phyloP scores from a whole-genome alignment of 805 yeast species.

The Saccharomyces cerevisiae region DNA sequence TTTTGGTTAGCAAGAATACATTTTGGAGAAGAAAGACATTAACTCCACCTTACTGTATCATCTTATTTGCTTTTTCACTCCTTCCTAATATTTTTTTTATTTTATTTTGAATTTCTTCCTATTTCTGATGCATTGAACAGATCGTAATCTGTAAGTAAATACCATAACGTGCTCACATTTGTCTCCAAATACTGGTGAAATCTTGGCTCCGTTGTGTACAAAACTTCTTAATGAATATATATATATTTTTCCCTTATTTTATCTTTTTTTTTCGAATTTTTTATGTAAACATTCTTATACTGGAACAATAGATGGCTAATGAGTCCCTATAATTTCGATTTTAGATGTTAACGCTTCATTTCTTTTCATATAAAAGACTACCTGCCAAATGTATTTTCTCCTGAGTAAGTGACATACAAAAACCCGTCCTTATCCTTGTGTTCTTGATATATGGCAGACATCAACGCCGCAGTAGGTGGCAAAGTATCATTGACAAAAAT shows the following conservation, averaged over 20 bases:
- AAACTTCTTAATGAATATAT: not conserved
- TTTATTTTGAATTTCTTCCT: not conserved
- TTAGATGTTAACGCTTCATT: not conserved
- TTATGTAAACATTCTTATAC: not conserved
- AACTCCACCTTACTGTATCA: not conserved
- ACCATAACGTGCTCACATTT: not conserved
- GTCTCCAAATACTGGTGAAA: not conserved
- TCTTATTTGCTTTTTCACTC: not conserved
- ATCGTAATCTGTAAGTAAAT: not conserved
- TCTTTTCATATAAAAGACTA: not conserved
- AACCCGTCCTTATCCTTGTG: constrained; percentile 98
- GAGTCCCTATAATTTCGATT: not conserved
- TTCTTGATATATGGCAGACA: constrained; percentile 91
- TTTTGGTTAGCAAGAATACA: not conserved
- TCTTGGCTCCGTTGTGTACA: not conserved
- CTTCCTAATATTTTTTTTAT: not conserved
- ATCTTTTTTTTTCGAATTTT: not conserved
- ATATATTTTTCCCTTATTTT: not conserved
- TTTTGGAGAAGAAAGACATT: not conserved
- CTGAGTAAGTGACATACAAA: constrained; percentile 89
- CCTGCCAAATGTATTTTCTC: constrained; percentile 93
- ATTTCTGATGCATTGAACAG: not conserved
- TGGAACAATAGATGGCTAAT: not conserved
- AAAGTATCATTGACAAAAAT: constrained; percentile 93
- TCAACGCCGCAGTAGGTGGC: constrained; percentile 96